A percentile compares a stretch with the other conserved stretches of the same genome.
phyloP scores from a whole-genome alignment of 164 flowering plant species.

The Aristolochia californica region DNA sequence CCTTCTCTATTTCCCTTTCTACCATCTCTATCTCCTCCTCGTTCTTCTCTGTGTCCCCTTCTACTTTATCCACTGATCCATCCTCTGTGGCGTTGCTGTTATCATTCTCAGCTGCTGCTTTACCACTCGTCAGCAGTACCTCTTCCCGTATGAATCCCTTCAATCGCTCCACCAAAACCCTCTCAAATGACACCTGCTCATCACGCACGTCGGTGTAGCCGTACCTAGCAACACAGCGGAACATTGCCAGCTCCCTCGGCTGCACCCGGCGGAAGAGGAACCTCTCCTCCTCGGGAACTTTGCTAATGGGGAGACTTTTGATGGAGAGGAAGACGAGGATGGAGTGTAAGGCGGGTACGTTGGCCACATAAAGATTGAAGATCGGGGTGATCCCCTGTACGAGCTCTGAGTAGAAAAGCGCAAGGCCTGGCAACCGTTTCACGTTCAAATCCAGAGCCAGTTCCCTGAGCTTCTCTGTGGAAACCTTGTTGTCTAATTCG shows the following conservation, averaged over 20 bases:
- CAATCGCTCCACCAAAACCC: conserved; percentile 34
- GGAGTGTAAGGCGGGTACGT: conserved; percentile 63
- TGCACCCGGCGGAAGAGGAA: conserved; percentile 51
- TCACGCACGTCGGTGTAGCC: conserved; percentile 55
- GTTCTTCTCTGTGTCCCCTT: neutral
- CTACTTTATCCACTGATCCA: neutral
- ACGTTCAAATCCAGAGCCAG: conserved; percentile 16
- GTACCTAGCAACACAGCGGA: conserved; percentile 64
- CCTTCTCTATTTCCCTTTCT: conserved; percentile 23
- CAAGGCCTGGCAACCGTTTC: conserved; percentile 45
- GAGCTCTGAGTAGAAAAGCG: conserved; percentile 69
- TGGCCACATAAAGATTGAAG: conserved; percentile 48
- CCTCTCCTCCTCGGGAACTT: conserved; percentile 51
- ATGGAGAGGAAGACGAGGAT: conserved; percentile 65
- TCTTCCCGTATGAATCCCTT: conserved; percentile 45
- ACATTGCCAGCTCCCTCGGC: conserved; percentile 40
- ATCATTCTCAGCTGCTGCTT: neutral
- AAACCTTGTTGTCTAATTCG: conserved; percentile 55
- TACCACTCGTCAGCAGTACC: neutral
- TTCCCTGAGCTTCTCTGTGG: conserved; percentile 30
- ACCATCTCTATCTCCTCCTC: conserved; percentile 5
- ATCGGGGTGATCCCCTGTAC: conserved; percentile 84
- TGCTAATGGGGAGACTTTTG: conserved; percentile 65
- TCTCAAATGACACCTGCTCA: conserved; percentile 52
- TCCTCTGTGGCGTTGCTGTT: neutral